phyloP scores from a whole-genome alignment of 306 rosid species.

The Cucurbita moschata region DNA sequence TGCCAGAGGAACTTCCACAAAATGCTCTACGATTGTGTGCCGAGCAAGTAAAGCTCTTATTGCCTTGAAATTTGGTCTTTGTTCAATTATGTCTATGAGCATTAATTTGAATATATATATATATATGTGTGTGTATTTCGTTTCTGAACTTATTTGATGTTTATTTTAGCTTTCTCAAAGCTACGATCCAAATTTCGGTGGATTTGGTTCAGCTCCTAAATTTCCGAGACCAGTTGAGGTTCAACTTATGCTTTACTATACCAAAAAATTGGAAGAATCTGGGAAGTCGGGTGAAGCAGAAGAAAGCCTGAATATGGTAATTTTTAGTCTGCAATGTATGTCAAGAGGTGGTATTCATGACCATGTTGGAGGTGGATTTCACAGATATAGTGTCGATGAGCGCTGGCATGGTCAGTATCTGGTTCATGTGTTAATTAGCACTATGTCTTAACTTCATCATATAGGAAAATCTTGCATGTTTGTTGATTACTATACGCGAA shows the following conservation, averaged over 20 bases:
- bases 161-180: slow-evolving; percentile 55
- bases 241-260: slow-evolving; percentile 67
- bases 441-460: background rate
- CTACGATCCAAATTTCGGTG: slow-evolving; percentile 72
- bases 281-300: slow-evolving; percentile 40
- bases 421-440: background rate
- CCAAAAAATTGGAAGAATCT: slow-evolving; percentile 49
- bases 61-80: background rate
- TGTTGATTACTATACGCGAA: background rate
- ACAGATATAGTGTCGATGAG: slow-evolving; percentile 93
- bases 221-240: slow-evolving; percentile 96
- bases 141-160: slow-evolving; percentile 10
- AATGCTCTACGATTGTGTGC: slow-evolving; percentile 51
- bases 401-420: slow-evolving; percentile 86
- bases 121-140: background rate
- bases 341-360: slow-evolving; percentile 90
- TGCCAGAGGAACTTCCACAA: slow-evolving; percentile 52
- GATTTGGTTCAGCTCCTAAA: slow-evolving; percentile 91
- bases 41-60: slow-evolving; percentile 45
- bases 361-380: slow-evolving; percentile 94
- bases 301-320: slow-evolving; percentile 38
- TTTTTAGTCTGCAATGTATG: slow-evolving; percentile 68
- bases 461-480: background rate
- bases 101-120: too few relatives aligned
- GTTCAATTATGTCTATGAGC: too few relatives aligned